These are phyloP conservation scores for Platanthera zijinensis DNA, from an alignment of 106 monocot genomes.

Conservation along the genomic window DNA sequence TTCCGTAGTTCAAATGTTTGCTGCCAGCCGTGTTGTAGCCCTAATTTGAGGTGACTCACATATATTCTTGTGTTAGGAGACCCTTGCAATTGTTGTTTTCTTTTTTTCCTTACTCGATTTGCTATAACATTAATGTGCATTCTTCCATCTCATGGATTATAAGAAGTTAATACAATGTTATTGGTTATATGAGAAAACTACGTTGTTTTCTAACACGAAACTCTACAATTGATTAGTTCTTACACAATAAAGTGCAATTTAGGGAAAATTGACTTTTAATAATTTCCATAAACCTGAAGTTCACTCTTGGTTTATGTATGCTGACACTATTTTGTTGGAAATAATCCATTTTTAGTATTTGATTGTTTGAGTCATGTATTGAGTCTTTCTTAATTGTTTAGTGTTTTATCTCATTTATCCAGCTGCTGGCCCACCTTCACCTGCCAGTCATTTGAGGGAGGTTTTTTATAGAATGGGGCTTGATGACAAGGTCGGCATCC, in stretches of 20 bases:
- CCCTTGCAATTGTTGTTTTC: no score
- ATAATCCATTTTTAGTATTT: not conserved
- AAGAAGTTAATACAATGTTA: no score
- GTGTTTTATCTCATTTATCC: not conserved
- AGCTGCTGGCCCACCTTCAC: conserved; percentile 95
- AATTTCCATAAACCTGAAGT: not conserved
- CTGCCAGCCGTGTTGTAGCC: no score
- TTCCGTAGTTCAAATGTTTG: no score
- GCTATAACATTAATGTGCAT: no score
- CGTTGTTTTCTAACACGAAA: not conserved
- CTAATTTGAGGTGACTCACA: no score
- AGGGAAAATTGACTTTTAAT: no score
- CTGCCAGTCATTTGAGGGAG: conserved; percentile 76
- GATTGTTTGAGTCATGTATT: not conserved
- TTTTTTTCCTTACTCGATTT: no score
- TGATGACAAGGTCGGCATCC: conserved; percentile 63
- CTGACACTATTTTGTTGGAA: not conserved
- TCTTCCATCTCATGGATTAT: no score
- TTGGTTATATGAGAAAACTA: not conserved
- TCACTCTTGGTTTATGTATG: not conserved
- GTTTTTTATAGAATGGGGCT: conserved; percentile 98
- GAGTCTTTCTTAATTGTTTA: not conserved
- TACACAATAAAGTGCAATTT: not conserved
- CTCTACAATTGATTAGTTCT: not conserved
- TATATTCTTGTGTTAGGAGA: no score